phyloP scores from a whole-genome alignment of 441 rosid species.

The Raphanus hybrid region DNA sequence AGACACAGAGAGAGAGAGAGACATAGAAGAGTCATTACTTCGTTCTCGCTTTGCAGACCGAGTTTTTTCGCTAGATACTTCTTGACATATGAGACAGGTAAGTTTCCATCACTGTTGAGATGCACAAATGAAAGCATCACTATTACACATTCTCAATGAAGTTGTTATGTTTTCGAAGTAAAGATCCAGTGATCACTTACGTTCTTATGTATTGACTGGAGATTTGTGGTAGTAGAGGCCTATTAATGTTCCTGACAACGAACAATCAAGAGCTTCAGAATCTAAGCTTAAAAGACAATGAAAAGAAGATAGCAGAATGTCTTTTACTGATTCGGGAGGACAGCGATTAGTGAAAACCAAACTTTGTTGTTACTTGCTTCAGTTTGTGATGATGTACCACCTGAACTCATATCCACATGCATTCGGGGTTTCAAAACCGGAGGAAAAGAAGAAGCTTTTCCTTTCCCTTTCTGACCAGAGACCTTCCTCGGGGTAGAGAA shows the following conservation, averaged over 20 bases:
- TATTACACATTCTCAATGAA: slow-evolving; percentile 13
- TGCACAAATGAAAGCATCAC: slow-evolving; percentile 7
- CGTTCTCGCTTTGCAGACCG: slow-evolving; percentile 18
- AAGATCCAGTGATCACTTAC: slow-evolving; percentile 19
- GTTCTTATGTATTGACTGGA: neutral
- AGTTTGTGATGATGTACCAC: slow-evolving; percentile 12
- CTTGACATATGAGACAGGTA: slow-evolving; percentile 21
- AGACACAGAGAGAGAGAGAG: neutral
- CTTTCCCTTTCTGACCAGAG: slow-evolving; percentile 19
- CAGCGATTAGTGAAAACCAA: slow-evolving; percentile 33
- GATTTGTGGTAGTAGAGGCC: slow-evolving; percentile 13
- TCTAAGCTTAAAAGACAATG: neutral
- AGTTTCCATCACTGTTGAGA: slow-evolving; percentile 28
- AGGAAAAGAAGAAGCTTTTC: neutral
- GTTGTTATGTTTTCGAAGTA: neutral
- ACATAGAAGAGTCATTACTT: slow-evolving; percentile 3
- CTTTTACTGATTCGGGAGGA: slow-evolving; percentile 7
- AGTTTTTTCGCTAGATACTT: slow-evolving; percentile 24
- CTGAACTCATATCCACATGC: neutral
- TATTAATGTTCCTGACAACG: slow-evolving; percentile 12
- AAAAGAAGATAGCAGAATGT: neutral
- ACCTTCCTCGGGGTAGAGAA: neutral
- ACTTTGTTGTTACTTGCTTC: neutral
- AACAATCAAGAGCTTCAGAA: slow-evolving; percentile 9
- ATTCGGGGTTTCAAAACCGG: slow-evolving; percentile 7